A percentile compares a stretch with the other conserved stretches of the same genome.
These are phyloP conservation scores for Linnemannia hyalina DNA, from an alignment of 192 early-diverging fungal genomes.

Conservation along the genomic window DNA sequence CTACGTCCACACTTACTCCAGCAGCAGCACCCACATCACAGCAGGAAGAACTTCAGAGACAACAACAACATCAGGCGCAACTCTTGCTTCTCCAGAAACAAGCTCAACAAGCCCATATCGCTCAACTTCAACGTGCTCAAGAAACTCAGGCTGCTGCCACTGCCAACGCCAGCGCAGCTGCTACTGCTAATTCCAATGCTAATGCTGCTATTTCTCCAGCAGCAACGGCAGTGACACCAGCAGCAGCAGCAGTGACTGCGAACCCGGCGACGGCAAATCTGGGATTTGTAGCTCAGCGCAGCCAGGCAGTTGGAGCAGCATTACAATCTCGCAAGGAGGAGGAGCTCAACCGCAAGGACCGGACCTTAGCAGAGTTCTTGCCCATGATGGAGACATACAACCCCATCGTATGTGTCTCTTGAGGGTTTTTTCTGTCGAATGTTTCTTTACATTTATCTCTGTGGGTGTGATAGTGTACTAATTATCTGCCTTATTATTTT, in stretches of 20 bases:
- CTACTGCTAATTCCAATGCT: not conserved
- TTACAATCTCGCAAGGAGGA: conserved; percentile 60
- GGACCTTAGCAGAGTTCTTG: conserved; percentile 86
- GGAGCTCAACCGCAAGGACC: conserved; percentile 74
- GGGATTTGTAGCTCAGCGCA: conserved; percentile 35
- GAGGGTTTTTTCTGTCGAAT: not conserved
- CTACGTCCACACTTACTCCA: not conserved
- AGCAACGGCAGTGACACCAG: not conserved
- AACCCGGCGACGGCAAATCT: not conserved
- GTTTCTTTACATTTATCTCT: not conserved
- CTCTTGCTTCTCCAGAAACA: conserved; percentile 28
- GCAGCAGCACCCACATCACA: conserved; percentile 1
- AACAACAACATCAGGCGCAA: conserved; percentile 19
- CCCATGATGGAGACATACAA: conserved; percentile 88
- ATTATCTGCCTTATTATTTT: not conserved
- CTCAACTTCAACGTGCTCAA: conserved; percentile 23
- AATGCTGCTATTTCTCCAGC: not conserved
- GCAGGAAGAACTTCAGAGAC: not conserved
- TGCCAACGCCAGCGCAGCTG: not conserved
- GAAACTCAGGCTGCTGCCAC: conserved; percentile 10
- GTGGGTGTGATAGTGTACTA: not conserved
- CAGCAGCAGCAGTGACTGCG: not conserved
- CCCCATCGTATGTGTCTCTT: conserved; percentile 74
- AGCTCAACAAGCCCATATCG: conserved; percentile 36
- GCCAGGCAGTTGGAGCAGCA: conserved; percentile 35